phyloP scores from a whole-genome alignment of 148 eudicot species.

The Spergularia marina region DNA sequence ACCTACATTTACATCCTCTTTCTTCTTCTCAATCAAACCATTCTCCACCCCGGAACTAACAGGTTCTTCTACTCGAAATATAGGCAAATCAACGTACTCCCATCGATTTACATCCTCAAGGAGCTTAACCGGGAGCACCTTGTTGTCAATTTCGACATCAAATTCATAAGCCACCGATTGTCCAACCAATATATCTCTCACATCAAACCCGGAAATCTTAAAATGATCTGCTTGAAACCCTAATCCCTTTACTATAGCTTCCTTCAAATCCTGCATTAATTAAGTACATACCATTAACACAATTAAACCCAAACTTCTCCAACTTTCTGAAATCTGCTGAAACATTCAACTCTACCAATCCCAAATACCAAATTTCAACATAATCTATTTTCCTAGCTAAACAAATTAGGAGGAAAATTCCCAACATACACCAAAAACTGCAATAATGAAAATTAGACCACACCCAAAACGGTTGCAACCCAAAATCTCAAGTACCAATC shows the following conservation, averaged over 20 bases:
- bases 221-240: constrained; percentile 49
- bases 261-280: constrained; percentile 50
- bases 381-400: too few relatives aligned
- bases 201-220: constrained; percentile 44
- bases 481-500: too few relatives aligned
- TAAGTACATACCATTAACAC: constrained; percentile 7
- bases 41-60: constrained; percentile 37
- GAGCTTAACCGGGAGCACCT: constrained; percentile 74
- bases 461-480: too few relatives aligned
- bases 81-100: constrained; percentile 90
- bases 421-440: not conserved
- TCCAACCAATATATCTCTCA: constrained; percentile 60
- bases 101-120: constrained; percentile 82
- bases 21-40: constrained; percentile 49
- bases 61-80: constrained; percentile 53
- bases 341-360: not conserved
- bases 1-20: constrained; percentile 28
- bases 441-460: too few relatives aligned
- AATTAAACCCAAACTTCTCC: not conserved
- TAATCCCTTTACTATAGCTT: constrained; percentile 46
- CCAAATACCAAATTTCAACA: not conserved
- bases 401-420: not conserved
- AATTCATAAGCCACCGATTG: constrained; percentile 84
- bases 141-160: constrained; percentile 81
- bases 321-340: not conserved